These are phyloP conservation scores for Candida wancherniae DNA, from an alignment of 805 yeast species.

Conservation along the genomic window DNA sequence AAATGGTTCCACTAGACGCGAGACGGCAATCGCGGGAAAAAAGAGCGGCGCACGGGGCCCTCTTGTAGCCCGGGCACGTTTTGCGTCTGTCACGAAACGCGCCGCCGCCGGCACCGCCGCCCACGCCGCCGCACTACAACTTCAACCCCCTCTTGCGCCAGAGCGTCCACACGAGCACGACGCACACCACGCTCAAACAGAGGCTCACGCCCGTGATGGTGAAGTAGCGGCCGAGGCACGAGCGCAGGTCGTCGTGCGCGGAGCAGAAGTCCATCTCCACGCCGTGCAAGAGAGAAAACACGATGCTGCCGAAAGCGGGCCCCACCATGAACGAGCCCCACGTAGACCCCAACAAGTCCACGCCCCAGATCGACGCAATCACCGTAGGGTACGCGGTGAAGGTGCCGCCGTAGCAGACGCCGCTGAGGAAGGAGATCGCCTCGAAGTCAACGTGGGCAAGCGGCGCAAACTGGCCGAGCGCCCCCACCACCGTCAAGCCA, in stretches of 20 bases:
- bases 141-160: constrained; percentile 29
- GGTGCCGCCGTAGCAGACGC: constrained; percentile 73
- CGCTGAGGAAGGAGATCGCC: constrained; percentile 48
- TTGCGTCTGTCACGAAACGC: no score
- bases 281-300: constrained; percentile 70
- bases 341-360: constrained; percentile 81
- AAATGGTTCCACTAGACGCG: no score
- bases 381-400: constrained; percentile 86
- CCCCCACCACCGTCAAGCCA: constrained; percentile 24
- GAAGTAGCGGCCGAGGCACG: constrained; percentile 28
- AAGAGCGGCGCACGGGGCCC: no score
- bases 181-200: constrained; percentile 21
- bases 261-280: constrained; percentile 48
- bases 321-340: constrained; percentile 90
- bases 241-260: constrained; percentile 5
- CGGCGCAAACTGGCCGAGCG: constrained; percentile 25
- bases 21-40: no score
- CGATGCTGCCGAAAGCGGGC: constrained; percentile 76
- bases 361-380: constrained; percentile 81
- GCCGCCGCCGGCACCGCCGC: no score
- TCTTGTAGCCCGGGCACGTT: no score
- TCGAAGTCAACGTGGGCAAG: constrained; percentile 14
- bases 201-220: constrained; percentile 22
- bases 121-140: no score
- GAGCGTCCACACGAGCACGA: constrained; percentile 26